phyloP scores from a whole-genome alignment of 495 filamentous ascomycete species.

The Cenococcum geophilum region DNA sequence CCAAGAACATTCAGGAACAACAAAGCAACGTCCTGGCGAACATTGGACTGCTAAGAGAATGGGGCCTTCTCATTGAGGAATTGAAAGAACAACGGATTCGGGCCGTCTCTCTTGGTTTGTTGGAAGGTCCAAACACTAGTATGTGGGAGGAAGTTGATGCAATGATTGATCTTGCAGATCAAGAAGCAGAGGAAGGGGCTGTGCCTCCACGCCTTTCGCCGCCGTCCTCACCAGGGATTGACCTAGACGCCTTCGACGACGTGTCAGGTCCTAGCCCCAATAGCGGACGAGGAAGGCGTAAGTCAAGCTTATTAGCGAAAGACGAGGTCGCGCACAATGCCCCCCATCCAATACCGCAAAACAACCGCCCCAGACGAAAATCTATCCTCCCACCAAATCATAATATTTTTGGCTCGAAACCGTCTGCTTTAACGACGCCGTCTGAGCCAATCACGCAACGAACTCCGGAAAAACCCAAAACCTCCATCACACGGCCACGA shows the following conservation, averaged over 20 bases:
- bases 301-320: conserved; percentile 21
- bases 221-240: conserved; percentile 38
- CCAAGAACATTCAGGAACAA: conserved; percentile 39
- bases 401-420: conserved; percentile 51
- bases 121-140: conserved; percentile 29
- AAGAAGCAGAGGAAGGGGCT: conserved; percentile 36
- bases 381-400: conserved; percentile 42
- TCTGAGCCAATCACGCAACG: conserved; percentile 7
- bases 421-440: conserved; percentile 12
- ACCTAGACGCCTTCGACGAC: conserved; percentile 38
- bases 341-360: background rate
- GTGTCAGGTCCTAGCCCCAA: conserved; percentile 24
- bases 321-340: conserved; percentile 14
- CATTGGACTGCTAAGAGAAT: conserved; percentile 40
- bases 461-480: conserved; percentile 9
- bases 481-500: conserved; percentile 31
- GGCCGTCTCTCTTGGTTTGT: conserved; percentile 33
- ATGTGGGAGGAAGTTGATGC: conserved; percentile 42
- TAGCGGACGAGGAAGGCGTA: conserved; percentile 22
- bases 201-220: conserved; percentile 33
- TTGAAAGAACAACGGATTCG: conserved; percentile 40
- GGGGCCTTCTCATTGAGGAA: conserved; percentile 41
- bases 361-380: conserved; percentile 24
- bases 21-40: conserved; percentile 41
- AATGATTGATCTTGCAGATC: conserved; percentile 43